phyloP scores from a whole-genome alignment of 1,139 yeast species.

The Suhomyces ambrosiae region DNA sequence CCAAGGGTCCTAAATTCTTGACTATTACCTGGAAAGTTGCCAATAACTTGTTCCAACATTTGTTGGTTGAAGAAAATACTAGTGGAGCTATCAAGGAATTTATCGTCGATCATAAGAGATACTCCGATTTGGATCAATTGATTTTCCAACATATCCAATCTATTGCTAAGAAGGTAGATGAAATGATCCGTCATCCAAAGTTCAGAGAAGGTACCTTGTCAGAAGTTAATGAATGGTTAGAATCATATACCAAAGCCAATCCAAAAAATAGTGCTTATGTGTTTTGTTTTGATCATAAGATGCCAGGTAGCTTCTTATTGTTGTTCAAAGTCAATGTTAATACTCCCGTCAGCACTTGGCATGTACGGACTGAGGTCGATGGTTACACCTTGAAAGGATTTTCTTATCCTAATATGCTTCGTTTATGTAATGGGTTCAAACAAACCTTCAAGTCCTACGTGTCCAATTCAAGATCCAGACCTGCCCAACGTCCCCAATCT shows the following conservation, averaged over 20 bases:
- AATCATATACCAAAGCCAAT: constrained; percentile 87
- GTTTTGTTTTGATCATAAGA: constrained; percentile 86
- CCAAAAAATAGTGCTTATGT: constrained; percentile 90
- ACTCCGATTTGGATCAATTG: constrained; percentile 90
- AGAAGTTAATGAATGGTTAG: constrained; percentile 86
- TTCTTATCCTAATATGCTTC: constrained; percentile 82
- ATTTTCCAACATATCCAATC: constrained; percentile 87
- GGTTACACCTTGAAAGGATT: constrained; percentile 82
- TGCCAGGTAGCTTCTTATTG: constrained; percentile 89
- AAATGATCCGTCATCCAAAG: constrained; percentile 84
- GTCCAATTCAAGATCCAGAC: constrained; percentile 19
- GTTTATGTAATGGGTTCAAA: constrained; percentile 94
- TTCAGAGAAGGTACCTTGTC: constrained; percentile 79
- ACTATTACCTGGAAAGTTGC: constrained; percentile 97
- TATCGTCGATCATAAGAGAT: constrained; percentile 67
- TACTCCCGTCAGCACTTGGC: constrained; percentile 82
- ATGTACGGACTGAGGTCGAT: constrained; percentile 82
- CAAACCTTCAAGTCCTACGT: constrained; percentile 47
- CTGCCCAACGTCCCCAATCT: constrained; percentile 17
- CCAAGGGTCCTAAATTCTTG: constrained; percentile 82
- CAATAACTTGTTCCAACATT: constrained; percentile 86
- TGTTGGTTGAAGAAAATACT: constrained; percentile 76
- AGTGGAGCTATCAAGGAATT: constrained; percentile 60
- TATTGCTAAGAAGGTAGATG: constrained; percentile 80
- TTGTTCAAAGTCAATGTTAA: constrained; percentile 77